A percentile compares a stretch with the other conserved stretches of the same genome.
These are phyloP conservation scores for Globisporangium radiosum DNA, from an alignment of 352 stramenopile species.

Conservation along the genomic window DNA sequence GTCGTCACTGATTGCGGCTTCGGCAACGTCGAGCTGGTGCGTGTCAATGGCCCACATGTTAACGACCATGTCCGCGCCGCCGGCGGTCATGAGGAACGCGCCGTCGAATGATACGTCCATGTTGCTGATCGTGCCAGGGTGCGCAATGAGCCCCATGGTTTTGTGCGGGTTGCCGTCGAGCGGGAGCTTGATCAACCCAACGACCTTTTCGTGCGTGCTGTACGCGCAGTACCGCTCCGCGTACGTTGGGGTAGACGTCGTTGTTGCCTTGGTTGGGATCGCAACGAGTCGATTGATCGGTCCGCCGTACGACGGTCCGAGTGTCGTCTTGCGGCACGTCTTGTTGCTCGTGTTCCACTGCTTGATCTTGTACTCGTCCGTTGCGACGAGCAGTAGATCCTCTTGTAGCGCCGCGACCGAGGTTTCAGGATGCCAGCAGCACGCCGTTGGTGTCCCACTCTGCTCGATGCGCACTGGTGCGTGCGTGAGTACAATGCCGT, in stretches of 20 bases:
- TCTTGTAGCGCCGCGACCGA: conserved; percentile 53
- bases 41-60: conserved; percentile 90
- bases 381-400: conserved; percentile 86
- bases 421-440: conserved; percentile 87
- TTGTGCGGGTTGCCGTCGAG: conserved; percentile 91
- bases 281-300: conserved; percentile 80
- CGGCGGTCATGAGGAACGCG: conserved; percentile 82
- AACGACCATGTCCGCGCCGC: conserved; percentile 84
- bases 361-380: conserved; percentile 93
- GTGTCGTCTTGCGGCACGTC: conserved; percentile 84
- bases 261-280: conserved; percentile 30
- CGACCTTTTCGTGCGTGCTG: conserved; percentile 77
- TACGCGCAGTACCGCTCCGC: conserved; percentile 74
- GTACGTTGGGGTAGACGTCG: background rate
- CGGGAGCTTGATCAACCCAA: conserved; percentile 83
- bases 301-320: conserved; percentile 87
- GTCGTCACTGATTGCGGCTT: conserved; percentile 26
- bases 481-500: conserved; percentile 79
- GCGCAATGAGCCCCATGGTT: conserved; percentile 90
- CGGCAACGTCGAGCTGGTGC: conserved; percentile 59
- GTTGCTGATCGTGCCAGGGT: conserved; percentile 84
- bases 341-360: conserved; percentile 90
- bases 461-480: conserved; percentile 79
- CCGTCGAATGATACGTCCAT: conserved; percentile 84
- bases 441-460: conserved; percentile 75